phyloP scores from a whole-genome alignment of 1,284 basidiomycete genomes.

The Trametes versicolor region DNA sequence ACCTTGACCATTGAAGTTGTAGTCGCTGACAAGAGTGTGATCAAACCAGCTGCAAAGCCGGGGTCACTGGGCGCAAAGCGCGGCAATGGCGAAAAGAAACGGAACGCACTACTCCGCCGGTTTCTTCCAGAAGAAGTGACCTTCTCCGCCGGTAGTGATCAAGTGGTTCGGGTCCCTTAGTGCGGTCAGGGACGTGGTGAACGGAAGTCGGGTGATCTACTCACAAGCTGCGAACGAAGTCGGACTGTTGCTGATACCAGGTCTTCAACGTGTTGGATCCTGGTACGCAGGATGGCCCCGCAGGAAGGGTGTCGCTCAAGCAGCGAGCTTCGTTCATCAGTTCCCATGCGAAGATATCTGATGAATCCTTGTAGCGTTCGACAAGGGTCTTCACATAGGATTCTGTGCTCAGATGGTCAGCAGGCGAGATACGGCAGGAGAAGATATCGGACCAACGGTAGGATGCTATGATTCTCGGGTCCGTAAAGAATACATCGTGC shows the following conservation, averaged over 20 bases:
- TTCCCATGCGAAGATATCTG: conserved; percentile 67
- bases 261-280: conserved; percentile 55
- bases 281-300: conserved; percentile 57
- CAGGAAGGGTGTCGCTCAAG: conserved; percentile 52
- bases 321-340: conserved; percentile 68
- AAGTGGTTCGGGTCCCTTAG: conserved; percentile 62
- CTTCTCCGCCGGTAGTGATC: conserved; percentile 68
- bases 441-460: conserved; percentile 54
- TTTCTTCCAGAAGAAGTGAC: conserved; percentile 61
- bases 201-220: conserved; percentile 30
- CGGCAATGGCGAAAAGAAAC: neutral
- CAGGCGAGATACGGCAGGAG: neutral
- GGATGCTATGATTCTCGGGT: conserved; percentile 56
- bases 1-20: conserved; percentile 67
- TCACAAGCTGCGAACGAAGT: conserved; percentile 60
- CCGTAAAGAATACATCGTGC: conserved; percentile 63
- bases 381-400: conserved; percentile 63
- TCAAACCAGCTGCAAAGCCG: conserved; percentile 49
- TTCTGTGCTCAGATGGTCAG: conserved; percentile 45
- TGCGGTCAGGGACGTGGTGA: neutral
- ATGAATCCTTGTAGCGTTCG: conserved; percentile 61
- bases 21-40: conserved; percentile 56
- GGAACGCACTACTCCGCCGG: conserved; percentile 47
- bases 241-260: conserved; percentile 62
- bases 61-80: neutral